These are phyloP conservation scores for Rhodosporidiobolus odoratus DNA, from an alignment of 768 basidiomycete genomes.

Conservation along the genomic window DNA sequence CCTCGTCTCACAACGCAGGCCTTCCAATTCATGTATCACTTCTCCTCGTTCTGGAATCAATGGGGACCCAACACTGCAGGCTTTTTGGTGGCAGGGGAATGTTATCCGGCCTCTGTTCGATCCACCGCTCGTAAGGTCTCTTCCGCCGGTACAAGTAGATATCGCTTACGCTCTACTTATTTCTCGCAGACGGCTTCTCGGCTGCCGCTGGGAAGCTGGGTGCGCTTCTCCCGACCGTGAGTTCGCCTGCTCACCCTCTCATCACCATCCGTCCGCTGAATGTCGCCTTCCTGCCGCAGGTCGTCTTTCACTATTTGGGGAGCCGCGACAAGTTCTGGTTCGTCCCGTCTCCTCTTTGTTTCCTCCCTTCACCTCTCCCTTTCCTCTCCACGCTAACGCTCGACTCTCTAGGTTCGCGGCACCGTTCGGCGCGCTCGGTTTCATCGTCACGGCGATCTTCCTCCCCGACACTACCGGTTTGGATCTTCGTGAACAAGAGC, in stretches of 20 bases:
- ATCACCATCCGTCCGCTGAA: neutral
- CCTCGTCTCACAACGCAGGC: conserved; percentile 26
- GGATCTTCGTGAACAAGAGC: conserved; percentile 49
- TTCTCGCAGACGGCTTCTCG: conserved; percentile 44
- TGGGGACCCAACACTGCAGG: conserved; percentile 46
- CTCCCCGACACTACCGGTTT: conserved; percentile 50
- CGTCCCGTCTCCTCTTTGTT: too few species aligned
- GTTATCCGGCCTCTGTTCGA: conserved; percentile 49
- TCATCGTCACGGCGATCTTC: conserved; percentile 37
- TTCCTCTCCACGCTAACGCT: conserved; percentile 42
- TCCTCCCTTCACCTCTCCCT: neutral
- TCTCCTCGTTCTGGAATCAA: conserved; percentile 49
- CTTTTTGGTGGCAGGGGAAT: conserved; percentile 50
- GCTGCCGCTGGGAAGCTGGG: conserved; percentile 49
- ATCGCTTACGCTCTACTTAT: neutral
- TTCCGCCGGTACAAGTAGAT: neutral
- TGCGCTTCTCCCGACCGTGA: conserved; percentile 46
- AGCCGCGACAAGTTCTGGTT: conserved; percentile 22
- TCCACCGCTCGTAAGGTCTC: conserved; percentile 45
- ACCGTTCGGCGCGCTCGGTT: conserved; percentile 47
- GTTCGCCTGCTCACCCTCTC: neutral
- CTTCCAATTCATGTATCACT: conserved; percentile 48
- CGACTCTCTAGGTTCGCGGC: conserved; percentile 45
- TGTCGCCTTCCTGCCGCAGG: neutral
- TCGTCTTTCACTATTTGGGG: conserved; percentile 49